phyloP scores from a whole-genome alignment of 2,329 filamentous ascomycete species.

The Hypoxylon sp. region DNA sequence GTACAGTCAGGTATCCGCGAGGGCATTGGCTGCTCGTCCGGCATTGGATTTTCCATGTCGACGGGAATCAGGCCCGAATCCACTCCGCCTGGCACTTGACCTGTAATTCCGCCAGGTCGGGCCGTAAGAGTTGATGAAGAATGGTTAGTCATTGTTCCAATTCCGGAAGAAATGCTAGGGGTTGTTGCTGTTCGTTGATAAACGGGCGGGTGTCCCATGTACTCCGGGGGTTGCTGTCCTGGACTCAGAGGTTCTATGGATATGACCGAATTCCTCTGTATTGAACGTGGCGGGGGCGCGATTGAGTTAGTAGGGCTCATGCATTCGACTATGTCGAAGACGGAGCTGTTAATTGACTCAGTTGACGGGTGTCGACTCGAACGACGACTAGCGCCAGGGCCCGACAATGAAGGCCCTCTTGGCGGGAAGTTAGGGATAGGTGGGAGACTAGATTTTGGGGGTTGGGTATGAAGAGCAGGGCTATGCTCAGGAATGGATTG shows the following conservation, averaged over 20 bases:
- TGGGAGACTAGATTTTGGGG: slow-evolving; percentile 31
- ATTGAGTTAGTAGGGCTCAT: slow-evolving; percentile 44
- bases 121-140: slow-evolving; percentile 43
- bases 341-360: slow-evolving; percentile 55
- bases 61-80: slow-evolving; percentile 57
- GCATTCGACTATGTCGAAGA: slow-evolving; percentile 53
- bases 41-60: slow-evolving; percentile 48
- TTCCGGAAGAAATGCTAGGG: slow-evolving; percentile 36
- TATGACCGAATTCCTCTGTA: slow-evolving; percentile 42
- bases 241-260: slow-evolving; percentile 41
- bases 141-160: slow-evolving; percentile 36
- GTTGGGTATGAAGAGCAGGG: slow-evolving; percentile 32
- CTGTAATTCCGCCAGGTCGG: slow-evolving; percentile 21
- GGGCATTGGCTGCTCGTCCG: slow-evolving; percentile 38
- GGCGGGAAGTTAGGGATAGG: slow-evolving; percentile 44
- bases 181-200: slow-evolving; percentile 36
- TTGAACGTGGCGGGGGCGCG: slow-evolving; percentile 19
- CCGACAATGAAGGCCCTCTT: slow-evolving; percentile 46
- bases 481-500: slow-evolving; percentile 44
- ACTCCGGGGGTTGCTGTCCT: slow-evolving; percentile 40
- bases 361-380: slow-evolving; percentile 51
- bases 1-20: slow-evolving; percentile 55
- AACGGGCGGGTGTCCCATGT: slow-evolving; percentile 45
- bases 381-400: slow-evolving; percentile 40
- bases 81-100: slow-evolving; percentile 27